Base-by-base conservation (phyloP, 257 asterid species). In the Asclepias syriaca region DNA sequence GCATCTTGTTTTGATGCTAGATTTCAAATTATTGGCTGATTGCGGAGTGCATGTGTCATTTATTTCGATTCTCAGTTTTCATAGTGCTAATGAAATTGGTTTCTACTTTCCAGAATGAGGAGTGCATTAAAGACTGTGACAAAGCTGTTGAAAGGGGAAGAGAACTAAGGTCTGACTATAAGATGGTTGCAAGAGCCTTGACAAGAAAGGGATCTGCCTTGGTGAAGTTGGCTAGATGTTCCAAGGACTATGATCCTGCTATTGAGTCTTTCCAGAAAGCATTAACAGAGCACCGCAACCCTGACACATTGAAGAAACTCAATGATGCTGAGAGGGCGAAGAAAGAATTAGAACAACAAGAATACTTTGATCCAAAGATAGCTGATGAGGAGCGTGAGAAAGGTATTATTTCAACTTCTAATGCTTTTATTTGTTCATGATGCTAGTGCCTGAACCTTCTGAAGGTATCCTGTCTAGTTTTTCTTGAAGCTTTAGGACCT, bases 371-470 rank as follows among this genome's bases (percentile, higher is more conserved):
- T 79, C 99, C 99, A 8, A 85, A 88, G 54, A 71, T 88, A 55
- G 97, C 97, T 22, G 99, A 94, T 32, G 99, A 91, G 74, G 97
- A 94, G 88, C 97, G 97, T 19, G 99, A 94, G 85, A 91, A 91
- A 86, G 99, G 98, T 91, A 75, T 65, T 54, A 32, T 11, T 61
- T 70, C 34, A 29, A 2, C 40, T 4, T 43, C 46, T 21, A 32
- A 12, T 12, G 7, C 22, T 11, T 24, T 77, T 6, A 32, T 16
- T 40, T 8, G 19, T 3, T 43, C 48, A 43, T 21, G 29, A 55
- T 66, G n/a, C 37, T 49, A 4, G 14, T 16, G 24, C 34, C 34
- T 8, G 48, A n/a, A 46, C 19, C 15, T n/a, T 43, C 57, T 0
- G 27, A 19, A 10, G 49, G 40, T 15, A 48, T 48, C 0, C 53